Evolutionary conservation across 164 flowering plant species (phyloP).

Genomic region (Houttuynia cordata): DNA sequence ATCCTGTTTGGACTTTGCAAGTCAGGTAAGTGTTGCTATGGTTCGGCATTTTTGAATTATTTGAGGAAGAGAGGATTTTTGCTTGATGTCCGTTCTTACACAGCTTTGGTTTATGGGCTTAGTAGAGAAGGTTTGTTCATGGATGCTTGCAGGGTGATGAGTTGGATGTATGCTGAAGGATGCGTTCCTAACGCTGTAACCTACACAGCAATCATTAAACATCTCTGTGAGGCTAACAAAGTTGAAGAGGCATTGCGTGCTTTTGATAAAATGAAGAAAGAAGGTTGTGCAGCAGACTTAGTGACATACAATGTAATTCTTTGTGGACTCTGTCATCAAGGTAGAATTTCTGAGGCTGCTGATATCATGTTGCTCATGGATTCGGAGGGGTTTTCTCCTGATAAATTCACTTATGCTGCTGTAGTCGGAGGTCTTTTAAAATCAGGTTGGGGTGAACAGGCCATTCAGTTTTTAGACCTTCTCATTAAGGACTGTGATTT

Average conservation of each 20-base stretch:
- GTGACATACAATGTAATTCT: slow-evolving; percentile 35
- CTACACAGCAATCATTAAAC: slow-evolving; percentile 23
- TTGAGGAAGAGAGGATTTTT: slow-evolving; percentile 32
- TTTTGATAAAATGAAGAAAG: slow-evolving; percentile 25
- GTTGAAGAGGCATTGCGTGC: slow-evolving; percentile 4
- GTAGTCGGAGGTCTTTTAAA: slow-evolving; percentile 39
- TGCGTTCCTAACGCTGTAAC: slow-evolving; percentile 30
- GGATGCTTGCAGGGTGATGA: slow-evolving; percentile 23
- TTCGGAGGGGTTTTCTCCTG: slow-evolving; percentile 29
- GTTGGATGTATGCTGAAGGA: slow-evolving; percentile 31
- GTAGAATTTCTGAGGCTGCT: slow-evolving; percentile 17
- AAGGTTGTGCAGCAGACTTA: slow-evolving; percentile 36
- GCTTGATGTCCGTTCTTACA: slow-evolving; percentile 27
- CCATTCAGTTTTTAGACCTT: slow-evolving; percentile 13
- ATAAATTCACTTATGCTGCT: slow-evolving; percentile 30
- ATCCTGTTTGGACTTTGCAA: slow-evolving; percentile 42
- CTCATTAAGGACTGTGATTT: slow-evolving; percentile 16
- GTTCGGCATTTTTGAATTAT: slow-evolving; percentile 25
- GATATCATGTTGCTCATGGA: slow-evolving; percentile 20
- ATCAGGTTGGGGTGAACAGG: slow-evolving; percentile 16
- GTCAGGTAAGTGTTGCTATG: slow-evolving; percentile 14
- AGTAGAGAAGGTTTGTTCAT: slow-evolving; percentile 25
- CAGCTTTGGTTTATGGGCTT: slow-evolving; percentile 45
- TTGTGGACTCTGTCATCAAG: slow-evolving; percentile 23
- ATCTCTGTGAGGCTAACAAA: slow-evolving; percentile 17